A percentile compares a stretch with the other conserved stretches of the same genome.
phyloP scores from a whole-genome alignment of 192 early-diverging fungal species.

The Cladochytrium replicatum region DNA sequence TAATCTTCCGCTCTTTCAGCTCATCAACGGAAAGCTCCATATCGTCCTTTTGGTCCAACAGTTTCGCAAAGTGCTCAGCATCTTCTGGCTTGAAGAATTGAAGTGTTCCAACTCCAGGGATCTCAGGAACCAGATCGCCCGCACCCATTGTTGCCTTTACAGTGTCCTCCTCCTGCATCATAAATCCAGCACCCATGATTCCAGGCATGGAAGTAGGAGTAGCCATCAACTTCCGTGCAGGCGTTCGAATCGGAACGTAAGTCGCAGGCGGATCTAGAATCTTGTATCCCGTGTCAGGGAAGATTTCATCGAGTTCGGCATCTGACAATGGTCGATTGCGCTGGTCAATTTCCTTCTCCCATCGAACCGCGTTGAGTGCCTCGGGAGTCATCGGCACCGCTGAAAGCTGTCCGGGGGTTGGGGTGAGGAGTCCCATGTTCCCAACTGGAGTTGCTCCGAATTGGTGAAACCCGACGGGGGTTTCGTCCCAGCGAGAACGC shows the following conservation, averaged over 20 bases:
- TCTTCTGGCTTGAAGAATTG: constrained; percentile 95
- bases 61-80: constrained; percentile 91
- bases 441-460: constrained; percentile 75
- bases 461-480: constrained; percentile 58
- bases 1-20: constrained; percentile 88
- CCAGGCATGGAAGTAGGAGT: constrained; percentile 83
- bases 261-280: constrained; percentile 79
- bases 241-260: constrained; percentile 91
- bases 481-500: constrained; percentile 93
- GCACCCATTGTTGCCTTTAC: constrained; percentile 11
- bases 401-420: constrained; percentile 53
- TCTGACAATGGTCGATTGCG: constrained; percentile 84
- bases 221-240: constrained; percentile 86
- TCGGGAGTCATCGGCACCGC: constrained; percentile 75
- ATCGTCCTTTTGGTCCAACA: constrained; percentile 74
- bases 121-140: constrained; percentile 50
- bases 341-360: constrained; percentile 72
- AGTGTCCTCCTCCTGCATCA: constrained; percentile 71
- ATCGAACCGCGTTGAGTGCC: constrained; percentile 56
- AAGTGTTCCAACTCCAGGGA: constrained; percentile 74
- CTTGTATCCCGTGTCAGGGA: constrained; percentile 82
- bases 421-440: constrained; percentile 64
- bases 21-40: constrained; percentile 72
- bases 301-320: constrained; percentile 90
- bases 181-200: constrained; percentile 56